Conservation (phyloP, 805 yeast genomes). For the Hanseniaspora valbyensis region DNA sequence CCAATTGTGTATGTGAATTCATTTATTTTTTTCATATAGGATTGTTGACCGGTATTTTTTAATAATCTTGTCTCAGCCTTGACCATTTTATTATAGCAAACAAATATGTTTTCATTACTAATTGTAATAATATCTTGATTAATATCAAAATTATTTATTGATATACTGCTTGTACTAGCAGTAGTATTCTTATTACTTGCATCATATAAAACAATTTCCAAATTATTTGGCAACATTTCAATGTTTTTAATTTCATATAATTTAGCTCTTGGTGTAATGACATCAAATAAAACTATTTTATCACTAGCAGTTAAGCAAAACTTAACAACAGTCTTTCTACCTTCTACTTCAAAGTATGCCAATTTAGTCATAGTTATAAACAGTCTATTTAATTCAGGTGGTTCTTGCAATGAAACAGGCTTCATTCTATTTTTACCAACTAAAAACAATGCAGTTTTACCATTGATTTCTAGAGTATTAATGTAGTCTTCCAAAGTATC, state of each 20-base stretch:
- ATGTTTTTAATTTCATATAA: slow-evolving; percentile 32
- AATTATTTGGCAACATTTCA: slow-evolving; percentile 33
- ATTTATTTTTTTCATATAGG: slow-evolving; percentile 24
- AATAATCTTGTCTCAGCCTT: slow-evolving; percentile 20
- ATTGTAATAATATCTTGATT: slow-evolving; percentile 59
- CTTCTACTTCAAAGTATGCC: slow-evolving; percentile 40
- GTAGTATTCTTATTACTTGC: slow-evolving; percentile 37
- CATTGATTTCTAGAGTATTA: slow-evolving; percentile 52
- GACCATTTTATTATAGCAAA: slow-evolving; percentile 46
- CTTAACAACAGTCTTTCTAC: slow-evolving; percentile 29
- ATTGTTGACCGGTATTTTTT: slow-evolving; percentile 21
- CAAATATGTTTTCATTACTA: slow-evolving; percentile 72
- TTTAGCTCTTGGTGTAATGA: slow-evolving; percentile 46
- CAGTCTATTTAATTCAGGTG: slow-evolving; percentile 32
- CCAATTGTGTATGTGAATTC: slow-evolving; percentile 6
- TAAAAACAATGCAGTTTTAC: slow-evolving; percentile 55
- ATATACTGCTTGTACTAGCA: slow-evolving; percentile 63
- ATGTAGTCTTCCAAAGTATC: slow-evolving; percentile 52
- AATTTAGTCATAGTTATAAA: slow-evolving; percentile 62
- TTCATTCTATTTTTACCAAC: slow-evolving; percentile 31
- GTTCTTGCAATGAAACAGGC: slow-evolving; percentile 27
- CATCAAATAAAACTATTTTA: slow-evolving; percentile 66
- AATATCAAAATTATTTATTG: slow-evolving; percentile 49
- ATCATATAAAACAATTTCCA: slow-evolving; percentile 29
- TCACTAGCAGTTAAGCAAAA: slow-evolving; percentile 50